Evolutionary conservation across 331 rosid genomes (phyloP).

Genomic region (Arachis monticola): DNA sequence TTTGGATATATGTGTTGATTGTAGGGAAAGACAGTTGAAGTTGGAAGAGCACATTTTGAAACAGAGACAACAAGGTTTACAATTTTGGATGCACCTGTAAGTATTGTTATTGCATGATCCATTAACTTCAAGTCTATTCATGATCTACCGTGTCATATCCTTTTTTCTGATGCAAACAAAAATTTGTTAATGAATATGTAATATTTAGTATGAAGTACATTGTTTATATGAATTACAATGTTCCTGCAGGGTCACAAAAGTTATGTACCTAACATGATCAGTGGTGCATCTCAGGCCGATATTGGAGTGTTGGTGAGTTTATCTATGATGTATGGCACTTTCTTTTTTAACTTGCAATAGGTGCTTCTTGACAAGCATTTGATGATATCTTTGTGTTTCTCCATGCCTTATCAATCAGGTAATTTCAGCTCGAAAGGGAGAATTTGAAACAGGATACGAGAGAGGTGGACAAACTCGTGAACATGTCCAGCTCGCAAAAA

Average conservation of each 20-base stretch:
- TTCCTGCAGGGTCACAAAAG: constrained; percentile 30
- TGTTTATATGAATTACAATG: background rate
- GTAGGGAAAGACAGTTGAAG: constrained; percentile 98
- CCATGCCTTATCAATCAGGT: constrained; percentile 54
- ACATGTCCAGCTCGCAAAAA: constrained; percentile 83
- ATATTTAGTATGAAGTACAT: background rate
- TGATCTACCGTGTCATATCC: background rate
- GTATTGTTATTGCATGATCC: constrained; percentile 42
- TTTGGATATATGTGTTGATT: constrained; percentile 28
- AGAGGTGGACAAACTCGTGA: constrained; percentile 93
- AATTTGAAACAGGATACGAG: constrained; percentile 89
- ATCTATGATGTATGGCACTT: background rate
- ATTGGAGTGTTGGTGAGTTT: constrained; percentile 90
- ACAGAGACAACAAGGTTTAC: constrained; percentile 89
- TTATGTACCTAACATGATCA: constrained; percentile 39
- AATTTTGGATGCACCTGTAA: constrained; percentile 97
- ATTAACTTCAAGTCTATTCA: background rate
- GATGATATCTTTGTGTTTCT: constrained; percentile 21
- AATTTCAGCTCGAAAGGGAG: constrained; percentile 95
- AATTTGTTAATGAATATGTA: background rate
- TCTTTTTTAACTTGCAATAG: constrained; percentile 19
- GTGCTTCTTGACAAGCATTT: constrained; percentile 28
- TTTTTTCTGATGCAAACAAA: background rate
- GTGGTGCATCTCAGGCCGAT: constrained; percentile 99
- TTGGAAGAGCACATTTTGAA: constrained; percentile 98